Conservation (phyloP, 176 grass and related monocot species). For the Avena insularis region DNA sequence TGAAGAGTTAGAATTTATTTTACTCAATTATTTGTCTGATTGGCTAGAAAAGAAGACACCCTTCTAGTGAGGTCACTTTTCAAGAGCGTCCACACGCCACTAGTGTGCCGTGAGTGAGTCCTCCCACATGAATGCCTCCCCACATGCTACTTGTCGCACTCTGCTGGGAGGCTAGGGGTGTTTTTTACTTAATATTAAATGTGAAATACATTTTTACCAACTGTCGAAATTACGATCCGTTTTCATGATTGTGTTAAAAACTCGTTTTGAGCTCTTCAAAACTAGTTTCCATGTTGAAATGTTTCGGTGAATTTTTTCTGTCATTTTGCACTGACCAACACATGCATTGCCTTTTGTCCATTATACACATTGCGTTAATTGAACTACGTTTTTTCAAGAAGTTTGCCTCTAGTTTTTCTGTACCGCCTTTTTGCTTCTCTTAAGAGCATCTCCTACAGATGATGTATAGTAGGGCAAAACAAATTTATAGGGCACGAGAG, state of each 20-base stretch:
- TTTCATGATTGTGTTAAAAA: background rate
- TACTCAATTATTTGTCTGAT: background rate
- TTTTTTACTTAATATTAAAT: background rate
- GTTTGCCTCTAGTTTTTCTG: too few relatives aligned
- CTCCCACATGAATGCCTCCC: background rate
- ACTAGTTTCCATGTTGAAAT: background rate
- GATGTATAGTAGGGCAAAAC: too few relatives aligned
- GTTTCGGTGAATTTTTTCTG: background rate
- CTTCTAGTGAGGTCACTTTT: background rate
- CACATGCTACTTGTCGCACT: background rate
- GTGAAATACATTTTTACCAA: background rate
- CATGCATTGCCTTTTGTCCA: too few relatives aligned
- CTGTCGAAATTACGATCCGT: background rate
- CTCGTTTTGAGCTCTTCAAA: background rate
- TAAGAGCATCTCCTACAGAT: too few relatives aligned
- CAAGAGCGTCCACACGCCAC: background rate
- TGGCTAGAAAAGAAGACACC: background rate
- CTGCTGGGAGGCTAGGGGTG: background rate
- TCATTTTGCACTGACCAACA: background rate
- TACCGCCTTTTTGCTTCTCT: too few relatives aligned
- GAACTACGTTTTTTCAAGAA: too few relatives aligned
- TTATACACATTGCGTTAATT: too few relatives aligned
- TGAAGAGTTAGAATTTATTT: slow-evolving; percentile 18
- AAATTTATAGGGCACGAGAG: too few relatives aligned
- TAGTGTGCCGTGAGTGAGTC: background rate